phyloP scores from a whole-genome alignment of 129 eudicot species.

The Erigeron canadensis region DNA sequence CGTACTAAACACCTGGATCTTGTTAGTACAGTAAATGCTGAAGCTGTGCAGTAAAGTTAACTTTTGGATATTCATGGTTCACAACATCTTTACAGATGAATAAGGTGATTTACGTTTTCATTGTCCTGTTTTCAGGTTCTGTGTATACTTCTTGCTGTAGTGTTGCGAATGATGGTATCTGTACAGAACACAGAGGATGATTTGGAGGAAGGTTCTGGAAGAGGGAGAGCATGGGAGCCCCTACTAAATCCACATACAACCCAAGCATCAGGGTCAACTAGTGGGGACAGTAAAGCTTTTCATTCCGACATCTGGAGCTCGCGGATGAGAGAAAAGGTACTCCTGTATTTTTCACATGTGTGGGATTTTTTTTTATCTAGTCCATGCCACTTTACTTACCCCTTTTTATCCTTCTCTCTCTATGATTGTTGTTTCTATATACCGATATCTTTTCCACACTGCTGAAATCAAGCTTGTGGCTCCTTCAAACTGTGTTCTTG shows the following conservation, averaged over 20 bases:
- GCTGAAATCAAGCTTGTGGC: slow-evolving; percentile 1
- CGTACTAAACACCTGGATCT: background rate
- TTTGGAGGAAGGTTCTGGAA: slow-evolving; percentile 55
- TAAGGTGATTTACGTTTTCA: background rate
- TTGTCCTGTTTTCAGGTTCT: slow-evolving; percentile 48
- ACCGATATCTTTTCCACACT: background rate
- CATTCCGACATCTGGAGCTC: slow-evolving; percentile 80
- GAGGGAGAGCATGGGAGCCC: slow-evolving; percentile 70
- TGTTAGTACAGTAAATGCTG: background rate
- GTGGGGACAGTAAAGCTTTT: slow-evolving; percentile 47
- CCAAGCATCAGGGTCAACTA: slow-evolving; percentile 54
- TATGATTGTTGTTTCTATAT: slow-evolving; percentile 7
- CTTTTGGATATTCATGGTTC: slow-evolving; percentile 4
- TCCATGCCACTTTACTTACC: background rate
- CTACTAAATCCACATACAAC: slow-evolving; percentile 49
- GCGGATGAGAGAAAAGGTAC: slow-evolving; percentile 85
- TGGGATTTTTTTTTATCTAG: background rate
- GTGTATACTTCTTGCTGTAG: slow-evolving; percentile 55
- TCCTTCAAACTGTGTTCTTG: background rate
- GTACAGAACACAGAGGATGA: slow-evolving; percentile 44
- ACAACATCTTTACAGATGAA: background rate
- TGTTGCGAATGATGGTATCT: slow-evolving; percentile 66
- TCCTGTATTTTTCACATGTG: background rate
- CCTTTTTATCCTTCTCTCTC: background rate
- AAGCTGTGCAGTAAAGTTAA: slow-evolving; percentile 3